Base-by-base conservation (phyloP, 148 eudicot genomes). In the Rhododendron kiyosumense region DNA sequence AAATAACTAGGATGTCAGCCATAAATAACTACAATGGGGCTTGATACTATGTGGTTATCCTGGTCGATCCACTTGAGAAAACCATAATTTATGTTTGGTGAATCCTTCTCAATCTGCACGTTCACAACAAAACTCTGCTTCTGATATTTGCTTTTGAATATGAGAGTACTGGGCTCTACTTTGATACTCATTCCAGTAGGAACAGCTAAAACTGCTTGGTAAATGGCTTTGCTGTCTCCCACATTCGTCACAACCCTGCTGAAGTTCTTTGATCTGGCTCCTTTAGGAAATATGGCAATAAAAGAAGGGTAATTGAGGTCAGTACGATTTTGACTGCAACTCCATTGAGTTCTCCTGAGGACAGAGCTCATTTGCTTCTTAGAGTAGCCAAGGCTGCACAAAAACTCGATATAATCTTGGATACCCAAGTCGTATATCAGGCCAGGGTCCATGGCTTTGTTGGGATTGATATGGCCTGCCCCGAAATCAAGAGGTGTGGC, bases 381-480 rank as follows among this genome's bases (percentile, higher is more conserved):
- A 63, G 43, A 84, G 59, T 87, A 87, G 24, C 86, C 87, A 36
- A 84, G 5, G 6, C 54, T 79, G 67, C 91, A 87, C 2, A 88
- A 78, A 67, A 89, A 83, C 59, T 81, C 24, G 15, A 87, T 43
- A 59, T 89, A 85, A 51, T 87, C 91, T 41, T 61, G 38, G 4
- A 18, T 20, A 12, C 77, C 75, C 79, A 81, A 71, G 83, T 87
- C 87, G 22, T 87, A 89, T 2, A 89, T 89, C 7, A 89, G 82
- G 2, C 90, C 90, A 2, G 89, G 90, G n/a, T 89, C 76, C 85
- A 85, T 84, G 3, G 88, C 89, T 59, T n/a, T 34, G 78, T 80
- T 80, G 2, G 91, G 91, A n/a, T 45, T 57, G 11, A 87, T 22
- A 20, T 80, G 89, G 32, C 91, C 85, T 20, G 91, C 78, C 8